Conservation (phyloP, 23 red algal species). For the Rhodosorus marinus region DNA sequence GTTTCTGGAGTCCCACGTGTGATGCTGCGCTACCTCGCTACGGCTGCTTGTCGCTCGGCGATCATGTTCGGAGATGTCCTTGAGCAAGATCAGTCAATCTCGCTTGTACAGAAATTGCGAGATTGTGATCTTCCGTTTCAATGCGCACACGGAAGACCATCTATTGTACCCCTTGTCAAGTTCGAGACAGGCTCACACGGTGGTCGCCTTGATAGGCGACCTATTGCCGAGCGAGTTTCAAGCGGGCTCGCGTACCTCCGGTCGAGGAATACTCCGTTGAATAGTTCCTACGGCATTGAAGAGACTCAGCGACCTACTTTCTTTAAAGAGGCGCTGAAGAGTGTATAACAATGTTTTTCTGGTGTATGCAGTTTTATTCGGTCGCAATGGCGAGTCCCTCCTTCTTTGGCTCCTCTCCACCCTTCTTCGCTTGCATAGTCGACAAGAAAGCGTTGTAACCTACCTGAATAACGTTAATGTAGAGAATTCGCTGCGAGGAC, state of each 20-base stretch:
- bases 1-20: slow-evolving; percentile 2
- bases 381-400: too few species aligned
- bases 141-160: slow-evolving; percentile 85
- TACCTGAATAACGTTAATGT: slow-evolving; percentile 93
- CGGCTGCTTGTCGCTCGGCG: slow-evolving; percentile 43
- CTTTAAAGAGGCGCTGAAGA: too few species aligned
- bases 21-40: slow-evolving; percentile 20
- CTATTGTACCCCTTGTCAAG: slow-evolving; percentile 30
- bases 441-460: slow-evolving; percentile 97
- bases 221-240: too few species aligned
- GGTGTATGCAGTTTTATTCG: too few species aligned
- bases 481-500: slow-evolving; percentile 88
- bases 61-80: slow-evolving; percentile 73
- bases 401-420: too few species aligned
- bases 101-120: slow-evolving; percentile 14
- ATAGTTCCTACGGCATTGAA: too few species aligned
- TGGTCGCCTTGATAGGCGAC: too few species aligned
- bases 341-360: too few species aligned
- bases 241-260: too few species aligned
- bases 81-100: slow-evolving; percentile 10
- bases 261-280: too few species aligned
- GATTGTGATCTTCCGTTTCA: slow-evolving; percentile 57
- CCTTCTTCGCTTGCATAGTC: slow-evolving; percentile 64
- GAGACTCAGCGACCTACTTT: too few species aligned
- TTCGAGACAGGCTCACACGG: too few species aligned